Percentiles rank a stretch among this genome's conserved stretches.
phyloP scores from a whole-genome alignment of 2,329 filamentous ascomycete species.

The Colletotrichum somersetense region DNA sequence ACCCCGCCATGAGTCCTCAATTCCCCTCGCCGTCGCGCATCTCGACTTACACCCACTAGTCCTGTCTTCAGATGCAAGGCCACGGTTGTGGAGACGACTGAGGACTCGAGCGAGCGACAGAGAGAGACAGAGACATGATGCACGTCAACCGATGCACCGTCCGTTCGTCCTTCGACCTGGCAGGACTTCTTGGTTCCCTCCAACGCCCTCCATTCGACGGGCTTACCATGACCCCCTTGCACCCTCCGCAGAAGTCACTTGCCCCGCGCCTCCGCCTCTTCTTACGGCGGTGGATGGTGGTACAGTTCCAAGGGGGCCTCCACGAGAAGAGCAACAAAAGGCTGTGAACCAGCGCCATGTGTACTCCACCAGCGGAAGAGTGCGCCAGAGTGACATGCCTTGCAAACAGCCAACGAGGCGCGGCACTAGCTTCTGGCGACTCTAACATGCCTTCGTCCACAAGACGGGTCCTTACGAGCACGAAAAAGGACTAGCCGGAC shows the following conservation, averaged over 20 bases:
- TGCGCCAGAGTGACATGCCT: constrained; percentile 12
- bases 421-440: not conserved
- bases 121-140: not conserved
- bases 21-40: not conserved
- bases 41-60: constrained; percentile 13
- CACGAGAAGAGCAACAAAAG: not conserved
- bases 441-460: constrained; percentile 1
- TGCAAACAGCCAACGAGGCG: constrained; percentile 1
- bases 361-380: constrained; percentile 8
- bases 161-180: not conserved
- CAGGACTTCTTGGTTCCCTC: constrained; percentile 33
- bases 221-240: constrained; percentile 33
- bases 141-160: constrained; percentile 7
- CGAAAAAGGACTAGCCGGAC: constrained; percentile 25
- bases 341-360: constrained; percentile 13
- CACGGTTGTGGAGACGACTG: constrained; percentile 3
- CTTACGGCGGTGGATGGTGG: not conserved
- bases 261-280: constrained; percentile 26
- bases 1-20: constrained; percentile 11
- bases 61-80: constrained; percentile 10
- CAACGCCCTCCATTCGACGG: constrained; percentile 30
- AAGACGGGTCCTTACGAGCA: constrained; percentile 7
- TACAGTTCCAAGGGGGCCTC: constrained; percentile 10
- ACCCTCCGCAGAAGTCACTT: constrained; percentile 27
- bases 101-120: constrained; percentile 8